These are phyloP conservation scores for Saccharomycopsis hybrid DNA, from an alignment of 1,139 yeast species.

Conservation along the genomic window DNA sequence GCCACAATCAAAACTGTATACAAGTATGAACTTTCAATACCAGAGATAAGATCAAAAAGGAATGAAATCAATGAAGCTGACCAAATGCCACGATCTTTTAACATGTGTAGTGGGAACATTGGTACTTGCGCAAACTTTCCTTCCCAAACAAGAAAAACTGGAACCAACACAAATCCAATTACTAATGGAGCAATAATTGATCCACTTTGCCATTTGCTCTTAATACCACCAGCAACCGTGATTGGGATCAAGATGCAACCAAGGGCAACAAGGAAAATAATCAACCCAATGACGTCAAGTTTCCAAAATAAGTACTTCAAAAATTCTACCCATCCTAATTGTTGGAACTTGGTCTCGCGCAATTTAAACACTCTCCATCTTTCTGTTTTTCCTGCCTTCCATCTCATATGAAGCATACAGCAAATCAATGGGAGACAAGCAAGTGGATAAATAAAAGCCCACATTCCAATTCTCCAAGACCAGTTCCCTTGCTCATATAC, in stretches of 20 bases:
- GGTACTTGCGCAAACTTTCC: conserved; percentile 44
- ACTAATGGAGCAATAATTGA: conserved; percentile 45
- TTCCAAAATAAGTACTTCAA: conserved; percentile 33
- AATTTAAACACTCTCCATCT: conserved; percentile 36
- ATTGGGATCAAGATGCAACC: conserved; percentile 45
- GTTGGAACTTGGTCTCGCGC: conserved; percentile 1
- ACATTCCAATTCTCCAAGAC: conserved; percentile 74
- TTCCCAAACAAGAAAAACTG: conserved; percentile 53
- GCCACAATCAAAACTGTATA: conserved; percentile 60
- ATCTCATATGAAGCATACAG: conserved; percentile 51
- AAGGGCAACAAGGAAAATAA: conserved; percentile 42
- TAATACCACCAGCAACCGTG: conserved; percentile 57
- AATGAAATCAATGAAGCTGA: conserved; percentile 50
- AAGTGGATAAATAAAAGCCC: conserved; percentile 71
- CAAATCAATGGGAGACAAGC: conserved; percentile 50
- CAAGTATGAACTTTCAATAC: conserved; percentile 44
- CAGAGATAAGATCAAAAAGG: conserved; percentile 33
- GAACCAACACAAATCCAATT: conserved; percentile 52
- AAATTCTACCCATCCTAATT: background rate
- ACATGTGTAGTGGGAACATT: conserved; percentile 48
- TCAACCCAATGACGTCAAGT: conserved; percentile 48
- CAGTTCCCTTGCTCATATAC: conserved; percentile 36
- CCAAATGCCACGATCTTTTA: conserved; percentile 65
- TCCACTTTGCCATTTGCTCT: conserved; percentile 25
- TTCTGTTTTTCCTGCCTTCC: conserved; percentile 42